Evolutionary conservation across 495 filamentous ascomycete genomes (phyloP).

Genomic region (Trichodelitschia bisporula): DNA sequence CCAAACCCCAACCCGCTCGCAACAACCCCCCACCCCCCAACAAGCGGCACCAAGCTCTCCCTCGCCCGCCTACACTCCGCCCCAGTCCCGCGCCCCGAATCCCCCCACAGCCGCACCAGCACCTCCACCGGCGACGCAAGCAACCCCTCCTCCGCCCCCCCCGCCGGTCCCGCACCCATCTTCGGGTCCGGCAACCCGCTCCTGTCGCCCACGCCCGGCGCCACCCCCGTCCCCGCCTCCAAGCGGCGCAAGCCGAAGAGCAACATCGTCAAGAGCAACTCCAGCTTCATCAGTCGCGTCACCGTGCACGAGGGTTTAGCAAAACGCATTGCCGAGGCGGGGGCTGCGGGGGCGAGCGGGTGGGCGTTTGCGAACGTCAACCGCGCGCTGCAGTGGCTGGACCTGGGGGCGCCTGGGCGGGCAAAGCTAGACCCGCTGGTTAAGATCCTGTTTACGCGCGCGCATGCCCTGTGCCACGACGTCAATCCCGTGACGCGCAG

Average conservation of each 20-base stretch:
- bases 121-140: slow-evolving; percentile 11
- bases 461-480: slow-evolving; percentile 86
- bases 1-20: slow-evolving; percentile 74
- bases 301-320: slow-evolving; percentile 61
- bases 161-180: slow-evolving; percentile 23
- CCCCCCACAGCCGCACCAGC: slow-evolving; percentile 20
- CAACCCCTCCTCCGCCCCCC: slow-evolving; percentile 11
- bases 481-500: slow-evolving; percentile 66
- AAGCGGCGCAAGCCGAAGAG: slow-evolving; percentile 86
- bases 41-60: slow-evolving; percentile 66
- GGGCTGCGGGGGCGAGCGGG: slow-evolving; percentile 48
- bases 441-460: slow-evolving; percentile 90
- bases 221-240: too few species aligned
- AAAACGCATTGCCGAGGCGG: slow-evolving; percentile 57
- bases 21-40: slow-evolving; percentile 56
- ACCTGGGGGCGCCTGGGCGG: slow-evolving; percentile 35
- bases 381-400: slow-evolving; percentile 71
- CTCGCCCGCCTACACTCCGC: slow-evolving; percentile 28
- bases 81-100: slow-evolving; percentile 22
- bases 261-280: slow-evolving; percentile 94
- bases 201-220: slow-evolving; percentile 25
- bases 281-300: slow-evolving; percentile 86
- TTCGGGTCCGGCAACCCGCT: slow-evolving; percentile 79
- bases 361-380: slow-evolving; percentile 92
- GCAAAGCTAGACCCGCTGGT: slow-evolving; percentile 57